phyloP scores from a whole-genome alignment of 352 stramenopile species.

The Globisporangium iwayamae region DNA sequence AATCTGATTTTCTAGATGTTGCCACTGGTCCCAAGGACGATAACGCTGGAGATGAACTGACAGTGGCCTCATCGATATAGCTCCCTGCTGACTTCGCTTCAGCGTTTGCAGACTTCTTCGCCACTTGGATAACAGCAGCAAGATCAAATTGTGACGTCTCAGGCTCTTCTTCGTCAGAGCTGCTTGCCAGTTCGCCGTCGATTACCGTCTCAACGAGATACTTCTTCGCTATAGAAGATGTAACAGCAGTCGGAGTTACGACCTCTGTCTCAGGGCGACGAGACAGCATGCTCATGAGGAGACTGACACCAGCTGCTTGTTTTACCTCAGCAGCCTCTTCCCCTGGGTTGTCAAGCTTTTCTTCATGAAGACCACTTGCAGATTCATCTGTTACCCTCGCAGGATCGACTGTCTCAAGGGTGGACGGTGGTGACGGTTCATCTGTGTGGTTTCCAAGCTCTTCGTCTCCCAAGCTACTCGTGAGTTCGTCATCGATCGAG shows the following conservation, averaged over 20 bases:
- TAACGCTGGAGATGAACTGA: too few species aligned
- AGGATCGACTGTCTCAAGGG: not conserved
- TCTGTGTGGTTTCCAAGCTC: not conserved
- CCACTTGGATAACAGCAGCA: not conserved
- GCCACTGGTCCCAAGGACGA: too few species aligned
- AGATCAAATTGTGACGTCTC: not conserved
- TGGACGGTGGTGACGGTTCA: not conserved
- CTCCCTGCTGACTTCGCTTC: not conserved
- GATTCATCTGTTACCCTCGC: not conserved
- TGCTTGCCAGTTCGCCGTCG: conserved; percentile 33
- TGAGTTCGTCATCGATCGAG: conserved; percentile 35
- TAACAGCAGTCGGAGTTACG: not conserved
- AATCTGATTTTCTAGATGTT: too few species aligned
- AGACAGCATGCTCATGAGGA: not conserved
- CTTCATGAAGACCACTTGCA: not conserved
- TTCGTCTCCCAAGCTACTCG: conserved; percentile 19
- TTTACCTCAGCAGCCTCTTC: not conserved
- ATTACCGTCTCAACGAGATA: conserved; percentile 29
- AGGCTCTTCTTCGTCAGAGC: conserved; percentile 24
- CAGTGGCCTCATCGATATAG: too few species aligned
- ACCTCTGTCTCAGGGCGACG: not conserved
- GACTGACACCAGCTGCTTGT: not conserved
- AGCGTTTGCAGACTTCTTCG: not conserved
- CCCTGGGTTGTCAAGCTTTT: not conserved
- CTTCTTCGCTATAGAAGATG: conserved; percentile 11